Conservation (phyloP, 2,329 filamentous ascomycete genomes). For the Albifimbria verrucaria region DNA sequence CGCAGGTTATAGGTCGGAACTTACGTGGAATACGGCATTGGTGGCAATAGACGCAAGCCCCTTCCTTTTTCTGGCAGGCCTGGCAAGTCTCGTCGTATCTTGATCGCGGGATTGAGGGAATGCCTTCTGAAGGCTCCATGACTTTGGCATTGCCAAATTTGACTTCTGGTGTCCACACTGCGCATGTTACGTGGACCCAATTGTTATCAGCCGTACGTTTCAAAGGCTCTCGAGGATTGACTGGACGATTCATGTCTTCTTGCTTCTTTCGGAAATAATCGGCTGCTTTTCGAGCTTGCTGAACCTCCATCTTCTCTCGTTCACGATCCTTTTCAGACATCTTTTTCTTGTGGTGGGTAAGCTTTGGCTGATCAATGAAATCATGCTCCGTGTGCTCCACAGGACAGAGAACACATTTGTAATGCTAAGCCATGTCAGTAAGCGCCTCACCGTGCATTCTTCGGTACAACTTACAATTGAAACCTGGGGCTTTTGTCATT, state of each 20-base stretch:
- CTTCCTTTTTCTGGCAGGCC: conserved; percentile 68
- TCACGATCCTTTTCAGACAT: conserved; percentile 84
- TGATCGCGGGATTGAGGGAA: conserved; percentile 72
- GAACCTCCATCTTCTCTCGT: conserved; percentile 80
- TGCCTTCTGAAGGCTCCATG: conserved; percentile 83
- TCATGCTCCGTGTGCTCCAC: conserved; percentile 78
- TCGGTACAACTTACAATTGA: conserved; percentile 67
- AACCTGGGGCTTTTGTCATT: conserved; percentile 92
- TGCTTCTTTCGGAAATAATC: conserved; percentile 83
- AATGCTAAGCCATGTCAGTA: conserved; percentile 54
- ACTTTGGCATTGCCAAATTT: conserved; percentile 85
- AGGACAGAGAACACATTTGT: conserved; percentile 90
- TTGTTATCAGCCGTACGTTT: conserved; percentile 96
- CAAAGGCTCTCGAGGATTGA: conserved; percentile 81
- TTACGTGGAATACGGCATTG: conserved; percentile 59
- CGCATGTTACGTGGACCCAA: conserved; percentile 95
- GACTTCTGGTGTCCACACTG: conserved; percentile 87
- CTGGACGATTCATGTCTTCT: conserved; percentile 76
- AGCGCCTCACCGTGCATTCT: conserved; percentile 16
- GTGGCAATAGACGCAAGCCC: conserved; percentile 83
- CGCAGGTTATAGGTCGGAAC: conserved; percentile 19
- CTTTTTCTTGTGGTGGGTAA: conserved; percentile 71
- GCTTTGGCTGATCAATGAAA: conserved; percentile 67
- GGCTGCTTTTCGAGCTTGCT: conserved; percentile 73
- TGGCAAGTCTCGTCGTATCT: conserved; percentile 79